A percentile compares a stretch with the other conserved stretches of the same genome.
Evolutionary conservation across 257 asterid genomes (phyloP).

Genomic region (Solanum appendiculatum): DNA sequence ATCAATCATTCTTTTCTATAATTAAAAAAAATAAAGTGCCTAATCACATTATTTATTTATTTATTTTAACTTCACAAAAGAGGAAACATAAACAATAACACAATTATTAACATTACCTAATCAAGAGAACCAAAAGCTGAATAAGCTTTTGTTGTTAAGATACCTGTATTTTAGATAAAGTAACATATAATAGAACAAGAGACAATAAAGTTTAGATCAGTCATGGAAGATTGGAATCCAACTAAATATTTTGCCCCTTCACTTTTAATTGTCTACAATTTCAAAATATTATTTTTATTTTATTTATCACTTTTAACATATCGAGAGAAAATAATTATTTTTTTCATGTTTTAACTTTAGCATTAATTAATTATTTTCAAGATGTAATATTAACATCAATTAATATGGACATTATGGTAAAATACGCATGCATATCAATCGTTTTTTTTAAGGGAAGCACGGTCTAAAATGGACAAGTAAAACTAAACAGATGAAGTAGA

Average conservation of each 20-base stretch:
- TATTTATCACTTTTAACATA: too few relatives aligned
- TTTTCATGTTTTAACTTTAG: too few relatives aligned
- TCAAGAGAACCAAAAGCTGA: neutral
- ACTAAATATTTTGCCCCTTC: too few relatives aligned
- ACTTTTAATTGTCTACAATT: too few relatives aligned
- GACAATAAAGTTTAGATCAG: neutral
- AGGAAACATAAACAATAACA: neutral
- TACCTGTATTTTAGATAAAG: neutral
- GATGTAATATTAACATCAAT: too few relatives aligned
- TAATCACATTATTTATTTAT: neutral
- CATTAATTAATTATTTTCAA: too few relatives aligned
- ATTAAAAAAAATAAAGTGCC: neutral
- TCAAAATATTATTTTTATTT: too few relatives aligned
- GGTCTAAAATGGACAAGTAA: neutral
- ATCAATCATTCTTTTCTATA: conserved; percentile 7
- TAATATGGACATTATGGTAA: neutral
- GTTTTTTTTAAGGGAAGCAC: neutral
- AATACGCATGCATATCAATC: neutral
- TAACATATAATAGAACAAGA: neutral
- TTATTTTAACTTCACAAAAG: neutral
- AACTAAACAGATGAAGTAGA: rapidly evolving
- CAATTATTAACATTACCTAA: neutral
- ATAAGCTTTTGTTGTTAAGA: neutral
- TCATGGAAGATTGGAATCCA: neutral
- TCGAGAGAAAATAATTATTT: too few relatives aligned